phyloP scores from a whole-genome alignment of 1,139 yeast species.

The Debaryomyces singareniensis region DNA sequence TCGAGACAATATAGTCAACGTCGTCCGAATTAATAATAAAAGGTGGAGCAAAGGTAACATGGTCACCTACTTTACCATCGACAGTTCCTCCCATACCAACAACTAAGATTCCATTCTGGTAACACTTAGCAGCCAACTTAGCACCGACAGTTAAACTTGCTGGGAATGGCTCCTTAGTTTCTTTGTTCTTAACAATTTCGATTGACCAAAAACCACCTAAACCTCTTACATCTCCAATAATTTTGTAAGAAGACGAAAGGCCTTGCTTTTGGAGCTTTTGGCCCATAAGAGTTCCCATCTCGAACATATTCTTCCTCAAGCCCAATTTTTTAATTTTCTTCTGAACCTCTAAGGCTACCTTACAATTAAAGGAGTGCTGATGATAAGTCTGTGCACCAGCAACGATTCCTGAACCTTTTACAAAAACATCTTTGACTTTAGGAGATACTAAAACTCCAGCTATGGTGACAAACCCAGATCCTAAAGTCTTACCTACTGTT shows the following conservation, averaged over 20 bases:
- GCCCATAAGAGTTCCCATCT: constrained; percentile 46
- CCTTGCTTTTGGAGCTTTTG: constrained; percentile 20
- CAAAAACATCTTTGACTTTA: constrained; percentile 36
- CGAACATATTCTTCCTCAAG: constrained; percentile 43
- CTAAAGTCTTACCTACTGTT: constrained; percentile 58
- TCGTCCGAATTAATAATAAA: constrained; percentile 41
- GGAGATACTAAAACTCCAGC: constrained; percentile 56
- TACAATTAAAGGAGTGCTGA: constrained; percentile 56
- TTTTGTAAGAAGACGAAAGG: constrained; percentile 18
- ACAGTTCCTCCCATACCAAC: constrained; percentile 41
- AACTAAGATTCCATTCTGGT: constrained; percentile 36
- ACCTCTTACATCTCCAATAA: constrained; percentile 56
- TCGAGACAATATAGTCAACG: constrained; percentile 33
- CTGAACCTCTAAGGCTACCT: constrained; percentile 55
- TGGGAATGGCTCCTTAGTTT: constrained; percentile 42
- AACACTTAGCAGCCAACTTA: constrained; percentile 27
- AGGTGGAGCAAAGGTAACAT: constrained; percentile 45
- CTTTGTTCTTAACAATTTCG: constrained; percentile 47
- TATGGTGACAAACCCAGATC: constrained; percentile 57
- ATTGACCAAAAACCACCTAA: constrained; percentile 56
- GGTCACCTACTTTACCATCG: constrained; percentile 40
- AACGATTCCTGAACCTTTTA: constrained; percentile 37
- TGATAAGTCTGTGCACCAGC: constrained; percentile 57
- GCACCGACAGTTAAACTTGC: constrained; percentile 24
- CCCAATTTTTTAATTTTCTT: constrained; percentile 38